Evolutionary conservation across 768 basidiomycete species (phyloP), one percentile per base, ranked within the genome.

Genomic region (Auricularia sp.): DNA sequence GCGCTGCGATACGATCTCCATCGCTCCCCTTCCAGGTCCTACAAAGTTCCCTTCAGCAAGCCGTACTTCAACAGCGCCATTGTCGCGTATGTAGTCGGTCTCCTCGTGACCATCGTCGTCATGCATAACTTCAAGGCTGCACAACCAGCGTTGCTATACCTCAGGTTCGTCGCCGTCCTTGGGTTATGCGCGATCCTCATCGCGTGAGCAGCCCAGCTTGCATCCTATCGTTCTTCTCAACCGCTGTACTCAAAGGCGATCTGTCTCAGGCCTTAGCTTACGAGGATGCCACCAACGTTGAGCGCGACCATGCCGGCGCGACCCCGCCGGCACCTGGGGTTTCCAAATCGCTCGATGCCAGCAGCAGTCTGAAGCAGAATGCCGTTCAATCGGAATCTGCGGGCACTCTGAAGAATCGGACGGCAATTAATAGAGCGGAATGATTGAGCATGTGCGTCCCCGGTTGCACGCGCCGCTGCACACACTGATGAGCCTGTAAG

Each of bases 81-180:
- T 63, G 66, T 75, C 3, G 91, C 87, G 29, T 98, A 98, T 74
- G 75, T 87, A 23, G 64, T 78, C 42, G 94, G 92, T 1, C 81
- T 98, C 36, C 74, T 78, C 18, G 80, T 79, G 14, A 95, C 95
- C 7, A 92, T 97, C 84, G 70, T 73, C 0, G 90, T 95, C 29
- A 93, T 97, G 93, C 91, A 96, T 71, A 71, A 75, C 47, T 87
- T 85, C 68, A 78, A 79, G 36, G 80, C 79, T 6, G 93, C 91
- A 3, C 96, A 99, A 70, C 96, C 96, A 1, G 96, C 96, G 1
- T 76, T 99, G 63, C 77, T 99, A 56, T 99, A 98, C 75, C 81
- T 99, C 67, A 90, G 88, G 90, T 89, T 69, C 71, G 83, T 29
- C 44, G 23, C 43, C 39, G 33, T 12, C 29, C 33, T 66, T 47